Conservation (phyloP, 148 eudicot genomes). For the Spergularia bocconei region DNA sequence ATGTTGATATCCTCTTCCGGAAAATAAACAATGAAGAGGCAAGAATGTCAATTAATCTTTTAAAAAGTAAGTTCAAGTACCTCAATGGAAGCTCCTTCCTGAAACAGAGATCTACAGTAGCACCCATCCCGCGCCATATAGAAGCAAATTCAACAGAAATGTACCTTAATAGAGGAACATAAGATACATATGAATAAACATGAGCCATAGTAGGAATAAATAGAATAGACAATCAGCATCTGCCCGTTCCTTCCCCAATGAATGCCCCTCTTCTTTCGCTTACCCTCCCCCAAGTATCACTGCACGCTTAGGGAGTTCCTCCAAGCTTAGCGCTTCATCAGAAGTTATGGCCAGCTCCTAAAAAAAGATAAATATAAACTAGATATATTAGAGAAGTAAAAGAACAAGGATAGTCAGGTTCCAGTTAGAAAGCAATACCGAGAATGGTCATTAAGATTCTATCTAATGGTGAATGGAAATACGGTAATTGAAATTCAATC, state of each 20-base stretch:
- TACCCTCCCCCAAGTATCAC: constrained; percentile 98
- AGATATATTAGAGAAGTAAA: not conserved
- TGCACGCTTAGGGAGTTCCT: constrained; percentile 87
- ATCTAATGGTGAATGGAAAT: not conserved
- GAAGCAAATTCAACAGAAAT: constrained; percentile 99
- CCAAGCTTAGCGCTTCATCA: constrained; percentile 97
- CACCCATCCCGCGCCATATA: constrained; percentile 99
- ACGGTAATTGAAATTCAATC: not conserved
- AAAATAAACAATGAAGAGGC: not conserved
- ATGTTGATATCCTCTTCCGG: too few species aligned
- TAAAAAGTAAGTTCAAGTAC: constrained; percentile 31
- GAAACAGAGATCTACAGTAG: constrained; percentile 70
- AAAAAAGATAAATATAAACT: not conserved
- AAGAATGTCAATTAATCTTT: not conserved
- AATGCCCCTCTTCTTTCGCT: constrained; percentile 13
- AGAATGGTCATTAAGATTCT: not conserved
- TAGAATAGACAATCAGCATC: not conserved
- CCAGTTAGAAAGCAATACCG: not conserved
- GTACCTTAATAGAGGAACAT: constrained; percentile 47
- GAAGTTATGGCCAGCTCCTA: constrained; percentile 93
- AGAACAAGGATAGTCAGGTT: not conserved
- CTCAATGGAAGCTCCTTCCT: constrained; percentile 96
- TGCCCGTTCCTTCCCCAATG: not conserved
- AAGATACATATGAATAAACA: not conserved
- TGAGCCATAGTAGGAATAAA: not conserved